phyloP scores from a whole-genome alignment of 2,329 filamentous ascomycete species.

The Ophioceras dolichostomum region DNA sequence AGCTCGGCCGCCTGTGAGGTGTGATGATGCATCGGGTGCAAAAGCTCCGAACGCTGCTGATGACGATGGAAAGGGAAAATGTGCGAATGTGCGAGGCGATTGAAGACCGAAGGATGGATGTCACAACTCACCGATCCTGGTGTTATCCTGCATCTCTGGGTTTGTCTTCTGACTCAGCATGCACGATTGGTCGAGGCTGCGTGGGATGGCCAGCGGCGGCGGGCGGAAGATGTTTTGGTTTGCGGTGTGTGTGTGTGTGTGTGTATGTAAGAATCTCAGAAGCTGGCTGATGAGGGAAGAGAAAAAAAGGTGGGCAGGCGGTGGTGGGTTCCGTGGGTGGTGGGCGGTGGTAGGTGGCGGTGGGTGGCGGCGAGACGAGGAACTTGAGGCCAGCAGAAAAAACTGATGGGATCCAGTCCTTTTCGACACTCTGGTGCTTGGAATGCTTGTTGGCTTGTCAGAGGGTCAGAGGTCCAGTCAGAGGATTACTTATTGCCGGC shows the following conservation, averaged over 20 bases:
- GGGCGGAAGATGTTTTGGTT: not conserved
- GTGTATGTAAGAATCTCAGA: too few relatives aligned
- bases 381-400: too few relatives aligned
- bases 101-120: too few relatives aligned
- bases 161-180: slow-evolving; percentile 6
- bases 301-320: not conserved
- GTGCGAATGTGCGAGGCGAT: not conserved
- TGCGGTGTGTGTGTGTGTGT: too few relatives aligned
- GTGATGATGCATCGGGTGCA: too few relatives aligned
- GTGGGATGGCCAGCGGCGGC: not conserved
- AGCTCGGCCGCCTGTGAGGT: too few relatives aligned
- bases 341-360: not conserved
- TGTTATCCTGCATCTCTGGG: slow-evolving; percentile 2
- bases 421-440: too few relatives aligned
- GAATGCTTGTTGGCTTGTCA: too few relatives aligned
- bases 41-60: not conserved
- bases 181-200: not conserved
- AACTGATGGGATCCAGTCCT: too few relatives aligned
- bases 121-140: slow-evolving; percentile 3
- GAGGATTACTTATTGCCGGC: too few relatives aligned
- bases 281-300: not conserved
- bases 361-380: not conserved
- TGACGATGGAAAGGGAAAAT: not conserved
- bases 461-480: not conserved
- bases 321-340: too few relatives aligned